Conservation (phyloP, 305 asterid genomes). For the Ajuga reptans region DNA sequence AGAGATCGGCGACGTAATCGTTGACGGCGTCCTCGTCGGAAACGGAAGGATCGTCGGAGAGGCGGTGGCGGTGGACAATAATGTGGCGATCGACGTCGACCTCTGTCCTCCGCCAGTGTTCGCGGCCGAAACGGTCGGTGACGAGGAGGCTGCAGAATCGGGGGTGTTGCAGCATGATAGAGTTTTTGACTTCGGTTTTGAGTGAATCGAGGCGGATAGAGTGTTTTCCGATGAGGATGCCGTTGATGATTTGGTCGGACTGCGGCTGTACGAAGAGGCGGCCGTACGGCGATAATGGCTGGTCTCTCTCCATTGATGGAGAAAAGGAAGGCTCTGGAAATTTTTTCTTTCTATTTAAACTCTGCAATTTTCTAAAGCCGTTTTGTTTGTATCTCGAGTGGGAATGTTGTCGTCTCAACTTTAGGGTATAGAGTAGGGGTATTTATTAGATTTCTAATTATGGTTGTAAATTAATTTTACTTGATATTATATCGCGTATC, state of each 20-base stretch:
- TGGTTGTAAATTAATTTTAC: too few species aligned
- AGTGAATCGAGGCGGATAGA: constrained; percentile 35
- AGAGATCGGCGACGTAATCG: constrained; percentile 49
- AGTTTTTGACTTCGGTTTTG: constrained; percentile 30
- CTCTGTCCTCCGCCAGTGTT: constrained; percentile 49
- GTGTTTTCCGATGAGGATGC: constrained; percentile 27
- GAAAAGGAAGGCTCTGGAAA: not conserved
- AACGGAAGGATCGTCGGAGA: constrained; percentile 26
- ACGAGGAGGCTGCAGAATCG: constrained; percentile 66
- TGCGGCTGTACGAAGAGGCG: constrained; percentile 50
- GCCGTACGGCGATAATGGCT: constrained; percentile 78
- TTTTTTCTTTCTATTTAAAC: not conserved
- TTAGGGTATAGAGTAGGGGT: too few species aligned
- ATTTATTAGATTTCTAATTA: too few species aligned
- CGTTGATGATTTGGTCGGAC: constrained; percentile 39
- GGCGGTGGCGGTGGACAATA: constrained; percentile 28
- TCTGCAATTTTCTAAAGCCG: not conserved
- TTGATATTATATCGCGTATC: too few species aligned
- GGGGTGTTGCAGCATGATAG: constrained; percentile 54
- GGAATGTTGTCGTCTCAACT: not conserved
- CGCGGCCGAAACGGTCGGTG: constrained; percentile 43
- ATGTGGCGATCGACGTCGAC: constrained; percentile 61
- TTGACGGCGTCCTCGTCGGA: constrained; percentile 52
- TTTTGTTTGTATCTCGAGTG: not conserved
- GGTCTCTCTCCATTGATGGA: constrained; percentile 22